Conservation (phyloP, 2,329 filamentous ascomycete genomes). For the Coniochaeta sp. region DNA sequence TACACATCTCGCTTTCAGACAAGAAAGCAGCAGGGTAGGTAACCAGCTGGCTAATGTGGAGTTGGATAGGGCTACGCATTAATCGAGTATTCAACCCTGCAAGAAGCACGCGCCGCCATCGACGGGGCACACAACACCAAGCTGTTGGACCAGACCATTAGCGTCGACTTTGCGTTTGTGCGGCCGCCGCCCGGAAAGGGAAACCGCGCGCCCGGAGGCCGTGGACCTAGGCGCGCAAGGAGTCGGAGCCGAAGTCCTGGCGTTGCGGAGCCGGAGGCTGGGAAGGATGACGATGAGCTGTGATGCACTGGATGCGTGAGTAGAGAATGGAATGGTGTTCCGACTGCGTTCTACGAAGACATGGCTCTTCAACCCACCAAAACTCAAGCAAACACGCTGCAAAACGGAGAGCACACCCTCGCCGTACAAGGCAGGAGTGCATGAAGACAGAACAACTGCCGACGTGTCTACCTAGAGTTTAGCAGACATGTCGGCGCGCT, state of each 20-base stretch:
- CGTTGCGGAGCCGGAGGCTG: slow-evolving; percentile 12
- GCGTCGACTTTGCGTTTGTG: slow-evolving; percentile 81
- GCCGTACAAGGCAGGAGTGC: not conserved
- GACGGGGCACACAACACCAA: slow-evolving; percentile 71
- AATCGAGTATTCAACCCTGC: slow-evolving; percentile 74
- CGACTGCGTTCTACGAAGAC: not conserved
- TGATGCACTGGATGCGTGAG: slow-evolving; percentile 1
- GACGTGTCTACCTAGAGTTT: not conserved
- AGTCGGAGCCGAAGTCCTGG: slow-evolving; percentile 40
- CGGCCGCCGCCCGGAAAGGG: slow-evolving; percentile 62
- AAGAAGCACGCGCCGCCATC: slow-evolving; percentile 75
- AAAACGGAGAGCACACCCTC: not conserved
- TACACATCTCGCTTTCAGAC: not conserved
- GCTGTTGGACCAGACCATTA: slow-evolving; percentile 72
- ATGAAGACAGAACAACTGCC: not conserved
- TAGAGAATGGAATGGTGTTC: not conserved
- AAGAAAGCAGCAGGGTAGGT: not conserved
- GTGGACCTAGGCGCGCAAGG: slow-evolving; percentile 27
- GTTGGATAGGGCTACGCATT: slow-evolving; percentile 65
- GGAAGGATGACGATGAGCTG: slow-evolving; percentile 4
- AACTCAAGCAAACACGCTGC: not conserved
- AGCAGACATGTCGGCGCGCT: not conserved
- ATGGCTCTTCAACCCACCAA: not conserved
- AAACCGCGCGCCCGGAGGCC: slow-evolving; percentile 21
- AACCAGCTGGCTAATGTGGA: not conserved